Evolutionary conservation across 176 grass and related monocot genomes (phyloP), one percentile per base, ranked within the genome.

Genomic region (Cymbopogon citratus): DNA sequence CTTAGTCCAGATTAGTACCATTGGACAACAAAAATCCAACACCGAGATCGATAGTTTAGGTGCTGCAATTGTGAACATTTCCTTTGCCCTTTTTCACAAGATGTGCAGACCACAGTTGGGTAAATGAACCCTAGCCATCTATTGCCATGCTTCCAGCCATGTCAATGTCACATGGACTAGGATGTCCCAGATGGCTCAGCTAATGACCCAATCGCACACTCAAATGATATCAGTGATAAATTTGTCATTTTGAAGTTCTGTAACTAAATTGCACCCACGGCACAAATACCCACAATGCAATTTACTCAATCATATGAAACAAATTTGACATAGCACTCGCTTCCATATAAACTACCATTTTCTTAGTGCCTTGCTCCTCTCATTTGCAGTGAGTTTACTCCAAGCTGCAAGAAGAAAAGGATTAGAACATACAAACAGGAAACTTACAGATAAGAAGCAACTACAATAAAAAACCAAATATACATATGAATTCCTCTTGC

Each of bases 381-480:
- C 90, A 85, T 19, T 91, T 52, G 92, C 95, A 25, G 95, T 98
- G 73, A 92, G 84, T 80, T 91, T 95, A 87, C 95, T 98, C 95
- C 95, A 98, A 91, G 92, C 95, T 98, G 63, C 59, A 62, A 89
- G 75, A 70, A 74, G 15, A 15, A 51, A 87, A 82, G 64, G 63
- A 56, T 68, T 44, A 81, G 39, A 65, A 81, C 12, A 48, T 31
- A 25, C 19, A 79, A 74, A 44, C 2, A 85, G 27, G 46, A 81
- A 5, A 79, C 49, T 5, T 80, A 24, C 12, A 74, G 24, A 69
- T 57, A 77, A 40, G 5, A 49, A 83, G 28, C 46, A 54, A 16
- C 52, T 48, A 15, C 9, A 80, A 13, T 25, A 6, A 67, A 66
- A 67, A n/a, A 66, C 39, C 1, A 48, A 66, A 65, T 77, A 61